Evolutionary conservation across 176 grass and related monocot species (phyloP).

Genomic region (Carex kokanica): DNA sequence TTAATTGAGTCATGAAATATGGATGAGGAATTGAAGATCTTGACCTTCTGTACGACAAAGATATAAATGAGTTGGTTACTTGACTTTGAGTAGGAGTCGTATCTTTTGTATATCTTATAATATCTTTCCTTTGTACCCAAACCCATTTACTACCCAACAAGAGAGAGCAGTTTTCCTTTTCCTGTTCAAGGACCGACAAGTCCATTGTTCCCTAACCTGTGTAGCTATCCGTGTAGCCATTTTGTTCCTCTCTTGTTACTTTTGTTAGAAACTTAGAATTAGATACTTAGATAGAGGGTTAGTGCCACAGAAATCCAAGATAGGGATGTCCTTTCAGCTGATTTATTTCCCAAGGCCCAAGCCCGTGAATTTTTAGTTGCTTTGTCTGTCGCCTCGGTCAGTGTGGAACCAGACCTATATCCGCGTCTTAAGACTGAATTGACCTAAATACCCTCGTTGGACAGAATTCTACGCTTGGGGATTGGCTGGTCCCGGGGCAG

Average conservation of each 20-base stretch:
- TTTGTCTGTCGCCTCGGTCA: neutral
- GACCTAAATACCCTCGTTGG: neutral
- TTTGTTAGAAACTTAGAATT: neutral
- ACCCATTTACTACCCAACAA: neutral
- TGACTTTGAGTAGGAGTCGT: neutral
- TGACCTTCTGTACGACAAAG: neutral
- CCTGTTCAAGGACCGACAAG: neutral
- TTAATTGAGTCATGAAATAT: neutral
- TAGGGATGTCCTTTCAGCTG: neutral
- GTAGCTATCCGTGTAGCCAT: neutral
- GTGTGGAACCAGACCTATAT: no score
- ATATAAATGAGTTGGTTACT: constrained; percentile 18
- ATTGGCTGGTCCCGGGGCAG: neutral
- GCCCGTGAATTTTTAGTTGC: constrained; percentile 4
- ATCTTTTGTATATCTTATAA: constrained; percentile 9
- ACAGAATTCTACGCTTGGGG: neutral
- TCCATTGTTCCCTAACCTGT: neutral
- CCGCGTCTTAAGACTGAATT: neutral
- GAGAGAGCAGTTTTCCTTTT: neutral
- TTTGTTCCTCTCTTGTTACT: neutral
- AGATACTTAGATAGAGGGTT: neutral
- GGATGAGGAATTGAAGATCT: neutral
- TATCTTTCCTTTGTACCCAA: neutral
- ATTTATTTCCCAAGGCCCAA: no score
- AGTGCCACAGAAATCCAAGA: neutral